phyloP scores from a whole-genome alignment of 2,329 filamentous ascomycete species.

The Stachybotrys chartarum region DNA sequence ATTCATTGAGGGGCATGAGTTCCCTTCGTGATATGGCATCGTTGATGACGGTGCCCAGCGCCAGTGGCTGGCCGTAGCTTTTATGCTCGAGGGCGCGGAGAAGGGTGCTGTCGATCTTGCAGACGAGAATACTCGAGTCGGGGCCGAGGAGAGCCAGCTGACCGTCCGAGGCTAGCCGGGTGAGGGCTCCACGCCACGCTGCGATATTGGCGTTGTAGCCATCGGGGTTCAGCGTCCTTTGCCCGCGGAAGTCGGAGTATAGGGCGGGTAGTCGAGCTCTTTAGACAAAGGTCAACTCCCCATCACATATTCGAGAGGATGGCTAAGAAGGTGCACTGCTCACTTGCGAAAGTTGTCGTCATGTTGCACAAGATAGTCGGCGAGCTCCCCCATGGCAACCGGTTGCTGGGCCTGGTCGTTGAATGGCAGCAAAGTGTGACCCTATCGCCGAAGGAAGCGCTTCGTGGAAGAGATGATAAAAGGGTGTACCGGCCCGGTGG shows the following conservation, averaged over 20 bases:
- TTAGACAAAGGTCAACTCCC: conserved; percentile 2
- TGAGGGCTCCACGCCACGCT: conserved; percentile 71
- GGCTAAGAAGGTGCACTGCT: conserved; percentile 3
- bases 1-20: conserved; percentile 65
- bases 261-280: conserved; percentile 76
- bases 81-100: conserved; percentile 64
- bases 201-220: conserved; percentile 74
- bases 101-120: conserved; percentile 55
- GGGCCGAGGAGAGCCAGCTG: conserved; percentile 33
- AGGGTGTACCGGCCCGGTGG: too few species aligned
- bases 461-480: too few species aligned
- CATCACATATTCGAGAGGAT: not conserved
- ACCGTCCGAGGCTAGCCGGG: conserved; percentile 60
- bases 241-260: conserved; percentile 77
- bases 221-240: conserved; percentile 72
- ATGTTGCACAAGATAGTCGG: conserved; percentile 56
- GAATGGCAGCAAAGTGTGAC: not conserved
- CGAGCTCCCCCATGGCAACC: conserved; percentile 55
- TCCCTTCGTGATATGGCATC: conserved; percentile 66
- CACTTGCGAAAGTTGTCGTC: conserved; percentile 57
- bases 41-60: conserved; percentile 67
- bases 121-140: conserved; percentile 39
- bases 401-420: not conserved
- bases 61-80: conserved; percentile 74
- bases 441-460: too few species aligned